Evolutionary conservation across 2,329 filamentous ascomycete genomes (phyloP).

Genomic region (Fusarium napiforme): DNA sequence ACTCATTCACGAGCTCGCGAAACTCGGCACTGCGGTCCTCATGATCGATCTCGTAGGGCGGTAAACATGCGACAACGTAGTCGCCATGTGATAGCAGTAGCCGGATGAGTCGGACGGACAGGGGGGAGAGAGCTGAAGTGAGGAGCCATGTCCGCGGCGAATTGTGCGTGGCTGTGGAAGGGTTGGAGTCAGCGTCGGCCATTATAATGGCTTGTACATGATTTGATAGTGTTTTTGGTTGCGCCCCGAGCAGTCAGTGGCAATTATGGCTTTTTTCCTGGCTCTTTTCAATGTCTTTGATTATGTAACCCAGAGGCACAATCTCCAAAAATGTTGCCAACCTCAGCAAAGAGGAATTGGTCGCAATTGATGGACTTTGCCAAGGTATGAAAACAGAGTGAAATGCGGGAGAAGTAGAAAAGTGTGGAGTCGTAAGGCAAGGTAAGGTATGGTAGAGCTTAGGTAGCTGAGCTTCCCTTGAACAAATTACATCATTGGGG

Average conservation of each 20-base stretch:
- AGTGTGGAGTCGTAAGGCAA: conserved; percentile 27
- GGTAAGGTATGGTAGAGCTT: conserved; percentile 19
- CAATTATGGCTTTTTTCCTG: conserved; percentile 9
- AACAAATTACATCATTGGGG: conserved; percentile 42
- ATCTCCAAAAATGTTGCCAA: conserved; percentile 1
- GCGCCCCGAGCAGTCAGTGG: conserved; percentile 7
- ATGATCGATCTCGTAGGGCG: conserved; percentile 81
- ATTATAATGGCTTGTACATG: conserved; percentile 43
- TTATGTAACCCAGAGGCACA: conserved; percentile 12
- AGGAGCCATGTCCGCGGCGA: conserved; percentile 92
- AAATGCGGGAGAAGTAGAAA: conserved; percentile 30
- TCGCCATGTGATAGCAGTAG: conserved; percentile 91
- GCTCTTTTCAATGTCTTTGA: conserved; percentile 25
- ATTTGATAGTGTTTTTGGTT: conserved; percentile 23
- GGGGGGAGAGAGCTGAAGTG: conserved; percentile 85
- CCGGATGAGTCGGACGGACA: conserved; percentile 83
- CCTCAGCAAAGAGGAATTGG: conserved; percentile 6
- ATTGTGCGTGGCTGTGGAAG: conserved; percentile 69
- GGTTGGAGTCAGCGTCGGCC: conserved; percentile 49
- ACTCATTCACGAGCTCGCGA: conserved; percentile 78
- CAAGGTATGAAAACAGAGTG: conserved; percentile 13
- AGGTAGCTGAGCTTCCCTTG: conserved; percentile 23
- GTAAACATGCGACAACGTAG: conserved; percentile 85
- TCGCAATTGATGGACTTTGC: conserved; percentile 2
- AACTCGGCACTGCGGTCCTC: conserved; percentile 82